phyloP scores from a whole-genome alignment of 305 asterid species.

The Vinca major region DNA sequence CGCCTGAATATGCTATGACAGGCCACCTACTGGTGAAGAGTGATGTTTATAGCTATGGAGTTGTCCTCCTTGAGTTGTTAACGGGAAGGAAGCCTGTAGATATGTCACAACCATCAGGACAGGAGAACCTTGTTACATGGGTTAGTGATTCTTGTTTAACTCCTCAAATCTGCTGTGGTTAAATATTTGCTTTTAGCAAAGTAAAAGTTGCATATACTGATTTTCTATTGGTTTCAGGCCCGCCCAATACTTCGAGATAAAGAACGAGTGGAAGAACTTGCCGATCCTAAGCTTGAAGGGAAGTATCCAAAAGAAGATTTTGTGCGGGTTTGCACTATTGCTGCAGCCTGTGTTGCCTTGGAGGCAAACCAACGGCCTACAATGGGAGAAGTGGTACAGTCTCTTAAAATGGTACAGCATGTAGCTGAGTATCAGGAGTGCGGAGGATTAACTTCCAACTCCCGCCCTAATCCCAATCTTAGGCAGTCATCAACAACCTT shows the following conservation, averaged over 20 bases:
- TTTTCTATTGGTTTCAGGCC: slow-evolving; percentile 50
- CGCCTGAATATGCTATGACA: slow-evolving; percentile 99
- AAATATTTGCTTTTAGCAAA: neutral
- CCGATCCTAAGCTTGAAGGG: slow-evolving; percentile 63
- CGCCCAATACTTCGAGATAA: slow-evolving; percentile 77
- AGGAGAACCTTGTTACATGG: slow-evolving; percentile 97
- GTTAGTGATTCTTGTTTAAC: slow-evolving; percentile 32
- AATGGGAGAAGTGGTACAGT: slow-evolving; percentile 98
- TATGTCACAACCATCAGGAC: slow-evolving; percentile 92
- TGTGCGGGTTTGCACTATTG: slow-evolving; percentile 79
- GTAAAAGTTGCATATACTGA: neutral
- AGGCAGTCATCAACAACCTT: slow-evolving; percentile 83
- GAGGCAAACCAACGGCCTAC: slow-evolving; percentile 86
- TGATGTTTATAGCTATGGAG: slow-evolving; percentile 97
- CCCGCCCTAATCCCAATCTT: slow-evolving; percentile 39
- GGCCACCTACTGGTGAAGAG: slow-evolving; percentile 96
- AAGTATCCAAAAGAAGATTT: slow-evolving; percentile 86
- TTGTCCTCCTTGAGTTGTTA: slow-evolving; percentile 86
- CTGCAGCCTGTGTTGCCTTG: slow-evolving; percentile 98
- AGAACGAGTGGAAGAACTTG: slow-evolving; percentile 85
- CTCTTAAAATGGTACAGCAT: slow-evolving; percentile 92
- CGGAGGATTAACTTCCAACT: slow-evolving; percentile 31
- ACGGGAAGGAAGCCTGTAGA: slow-evolving; percentile 95
- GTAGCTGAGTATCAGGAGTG: slow-evolving; percentile 61
- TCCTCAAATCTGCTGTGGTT: neutral